A percentile compares a stretch with the other conserved stretches of the same genome.
Conservation (phyloP, 1,284 basidiomycete genomes). For the Papiliotrema nemorosa region DNA sequence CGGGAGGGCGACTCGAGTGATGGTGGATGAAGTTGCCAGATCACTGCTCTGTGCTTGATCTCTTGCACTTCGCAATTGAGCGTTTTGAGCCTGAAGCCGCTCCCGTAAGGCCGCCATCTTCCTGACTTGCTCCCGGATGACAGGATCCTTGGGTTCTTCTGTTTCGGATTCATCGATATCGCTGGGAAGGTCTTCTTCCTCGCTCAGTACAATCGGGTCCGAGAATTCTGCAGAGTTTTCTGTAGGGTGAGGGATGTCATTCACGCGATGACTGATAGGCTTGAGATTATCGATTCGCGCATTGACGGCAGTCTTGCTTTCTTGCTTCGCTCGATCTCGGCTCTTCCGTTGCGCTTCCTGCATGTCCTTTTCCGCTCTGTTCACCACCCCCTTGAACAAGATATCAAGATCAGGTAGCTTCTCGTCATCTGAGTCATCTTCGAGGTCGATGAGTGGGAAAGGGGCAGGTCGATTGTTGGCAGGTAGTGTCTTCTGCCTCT, state of each 20-base stretch:
- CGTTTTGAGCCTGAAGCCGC: background rate
- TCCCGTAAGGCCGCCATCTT: background rate
- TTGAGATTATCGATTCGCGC: background rate
- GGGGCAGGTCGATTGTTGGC: background rate
- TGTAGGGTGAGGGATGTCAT: too few species aligned
- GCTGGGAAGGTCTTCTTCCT: background rate
- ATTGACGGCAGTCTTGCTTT: background rate
- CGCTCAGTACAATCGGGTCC: background rate
- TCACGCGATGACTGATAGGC: background rate
- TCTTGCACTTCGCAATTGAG: background rate
- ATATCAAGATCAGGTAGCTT: background rate
- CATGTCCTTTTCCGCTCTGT: background rate
- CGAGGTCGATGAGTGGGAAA: background rate
- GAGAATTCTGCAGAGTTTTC: too few species aligned
- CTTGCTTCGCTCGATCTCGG: background rate
- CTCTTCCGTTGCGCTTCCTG: background rate
- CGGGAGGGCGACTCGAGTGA: background rate
- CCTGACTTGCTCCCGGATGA: background rate
- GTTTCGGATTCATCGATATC: background rate
- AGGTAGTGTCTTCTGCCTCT: slow-evolving; percentile 21
- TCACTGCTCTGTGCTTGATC: background rate
- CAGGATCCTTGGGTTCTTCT: background rate
- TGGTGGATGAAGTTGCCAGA: background rate
- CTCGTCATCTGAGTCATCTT: background rate
- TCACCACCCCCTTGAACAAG: background rate